A percentile compares a stretch with the other conserved stretches of the same genome.
Evolutionary conservation across 345 rosid species (phyloP).

Genomic region (Linum lewisii): DNA sequence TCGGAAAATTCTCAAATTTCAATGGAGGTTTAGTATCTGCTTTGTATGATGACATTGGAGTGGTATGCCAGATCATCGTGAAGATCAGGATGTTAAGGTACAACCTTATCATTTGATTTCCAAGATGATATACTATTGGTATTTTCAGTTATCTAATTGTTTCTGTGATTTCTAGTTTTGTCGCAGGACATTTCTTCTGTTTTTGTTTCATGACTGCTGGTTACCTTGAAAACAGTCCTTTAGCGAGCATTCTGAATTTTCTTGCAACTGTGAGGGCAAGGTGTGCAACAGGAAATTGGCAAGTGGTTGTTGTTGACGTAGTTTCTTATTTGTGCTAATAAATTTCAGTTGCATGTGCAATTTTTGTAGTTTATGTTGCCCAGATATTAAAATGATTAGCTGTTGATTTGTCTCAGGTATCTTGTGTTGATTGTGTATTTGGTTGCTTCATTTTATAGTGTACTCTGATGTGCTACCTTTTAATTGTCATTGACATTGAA

Average conservation of each 20-base stretch:
- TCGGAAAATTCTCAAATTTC: conserved; percentile 38
- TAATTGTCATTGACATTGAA: conserved; percentile 15
- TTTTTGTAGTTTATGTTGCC: conserved; percentile 41
- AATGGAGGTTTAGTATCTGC: conserved; percentile 30
- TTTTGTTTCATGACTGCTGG: conserved; percentile 30
- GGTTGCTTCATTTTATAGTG: conserved; percentile 1
- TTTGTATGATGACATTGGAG: conserved; percentile 31
- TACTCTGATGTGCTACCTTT: no score
- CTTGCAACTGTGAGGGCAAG: conserved; percentile 43
- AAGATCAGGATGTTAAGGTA: conserved; percentile 68
- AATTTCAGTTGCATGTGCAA: conserved; percentile 39
- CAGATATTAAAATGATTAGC: conserved; percentile 35
- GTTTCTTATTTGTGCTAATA: conserved; percentile 62
- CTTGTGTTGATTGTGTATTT: conserved; percentile 15
- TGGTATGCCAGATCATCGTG: conserved; percentile 44
- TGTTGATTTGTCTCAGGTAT: conserved; percentile 42
- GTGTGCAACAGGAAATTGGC: conserved; percentile 30
- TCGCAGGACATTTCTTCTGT: conserved; percentile 42
- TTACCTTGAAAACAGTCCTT: conserved; percentile 28
- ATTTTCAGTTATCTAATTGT: conserved; percentile 10
- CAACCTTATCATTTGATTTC: conserved; percentile 1
- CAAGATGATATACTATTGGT: not conserved
- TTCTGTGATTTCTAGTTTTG: conserved; percentile 47
- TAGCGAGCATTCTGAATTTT: conserved; percentile 30
- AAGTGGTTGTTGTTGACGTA: conserved; percentile 44